Conservation (phyloP, 176 grass and related monocot genomes). For the Ensete glaucum region DNA sequence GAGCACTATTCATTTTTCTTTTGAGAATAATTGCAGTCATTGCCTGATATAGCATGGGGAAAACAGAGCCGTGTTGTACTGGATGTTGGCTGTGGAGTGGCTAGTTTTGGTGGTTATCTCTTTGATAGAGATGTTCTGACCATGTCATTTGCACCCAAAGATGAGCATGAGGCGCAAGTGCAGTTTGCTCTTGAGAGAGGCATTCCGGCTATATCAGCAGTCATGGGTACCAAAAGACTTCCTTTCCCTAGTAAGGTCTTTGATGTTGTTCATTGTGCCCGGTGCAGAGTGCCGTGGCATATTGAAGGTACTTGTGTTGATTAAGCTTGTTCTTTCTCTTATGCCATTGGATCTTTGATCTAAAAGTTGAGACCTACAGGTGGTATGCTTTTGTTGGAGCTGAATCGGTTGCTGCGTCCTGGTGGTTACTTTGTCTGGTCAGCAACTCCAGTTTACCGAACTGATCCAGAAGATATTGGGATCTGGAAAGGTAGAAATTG, state of each 20-base stretch:
- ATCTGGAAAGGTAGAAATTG: constrained; percentile 75
- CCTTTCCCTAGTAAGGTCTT: constrained; percentile 83
- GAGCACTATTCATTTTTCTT: background rate
- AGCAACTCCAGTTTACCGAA: constrained; percentile 93
- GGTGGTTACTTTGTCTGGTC: constrained; percentile 99
- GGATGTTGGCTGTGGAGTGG: constrained; percentile 98
- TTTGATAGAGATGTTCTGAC: constrained; percentile 94
- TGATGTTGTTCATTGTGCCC: constrained; percentile 90
- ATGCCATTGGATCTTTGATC: constrained; percentile 13
- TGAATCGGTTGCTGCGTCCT: constrained; percentile 81
- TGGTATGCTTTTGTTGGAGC: constrained; percentile 89
- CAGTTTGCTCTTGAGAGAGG: constrained; percentile 98
- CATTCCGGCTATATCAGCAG: constrained; percentile 96
- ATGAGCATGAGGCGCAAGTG: constrained; percentile 99
- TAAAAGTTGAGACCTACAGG: constrained; percentile 36
- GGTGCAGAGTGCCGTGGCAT: constrained; percentile 96
- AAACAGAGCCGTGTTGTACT: constrained; percentile 66
- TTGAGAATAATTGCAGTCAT: constrained; percentile 38
- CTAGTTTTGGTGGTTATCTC: constrained; percentile 95
- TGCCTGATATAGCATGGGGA: constrained; percentile 91
- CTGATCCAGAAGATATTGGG: constrained; percentile 71
- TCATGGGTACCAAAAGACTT: constrained; percentile 98
- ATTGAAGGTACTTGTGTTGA: constrained; percentile 58
- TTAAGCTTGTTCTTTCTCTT: constrained; percentile 18
- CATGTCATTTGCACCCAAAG: constrained; percentile 99